phyloP scores from a whole-genome alignment of 2,329 filamentous ascomycete species.

The Rhinocladiella mackenziei region DNA sequence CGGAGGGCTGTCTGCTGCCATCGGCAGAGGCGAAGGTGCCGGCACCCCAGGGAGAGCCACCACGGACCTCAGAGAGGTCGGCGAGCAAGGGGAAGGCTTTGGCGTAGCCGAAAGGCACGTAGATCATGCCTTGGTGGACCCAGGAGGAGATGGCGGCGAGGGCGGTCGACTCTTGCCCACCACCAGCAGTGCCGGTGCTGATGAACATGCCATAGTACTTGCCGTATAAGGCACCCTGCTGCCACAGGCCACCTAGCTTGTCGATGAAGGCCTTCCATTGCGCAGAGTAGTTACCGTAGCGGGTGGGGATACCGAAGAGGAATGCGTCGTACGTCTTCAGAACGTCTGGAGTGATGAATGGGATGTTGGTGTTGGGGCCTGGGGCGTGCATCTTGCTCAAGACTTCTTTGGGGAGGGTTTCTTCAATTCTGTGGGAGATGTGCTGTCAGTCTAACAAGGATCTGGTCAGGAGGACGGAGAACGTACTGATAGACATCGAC shows the following conservation, averaged over 20 bases:
- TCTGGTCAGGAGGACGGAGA: background rate
- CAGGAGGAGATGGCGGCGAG: slow-evolving; percentile 79
- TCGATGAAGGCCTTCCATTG: slow-evolving; percentile 92
- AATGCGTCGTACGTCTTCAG: slow-evolving; percentile 80
- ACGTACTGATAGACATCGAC: slow-evolving; percentile 77
- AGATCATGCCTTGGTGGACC: slow-evolving; percentile 90
- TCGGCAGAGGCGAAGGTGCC: slow-evolving; percentile 78
- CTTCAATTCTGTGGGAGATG: slow-evolving; percentile 57
- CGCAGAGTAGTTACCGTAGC: slow-evolving; percentile 94
- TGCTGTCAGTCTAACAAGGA: slow-evolving; percentile 17
- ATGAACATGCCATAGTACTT: slow-evolving; percentile 92
- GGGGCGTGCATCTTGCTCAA: slow-evolving; percentile 88
- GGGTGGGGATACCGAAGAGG: slow-evolving; percentile 90
- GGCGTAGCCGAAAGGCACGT: slow-evolving; percentile 91
- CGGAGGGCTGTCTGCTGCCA: slow-evolving; percentile 75
- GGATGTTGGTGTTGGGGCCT: slow-evolving; percentile 61
- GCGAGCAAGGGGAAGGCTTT: slow-evolving; percentile 66
- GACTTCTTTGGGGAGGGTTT: slow-evolving; percentile 82
- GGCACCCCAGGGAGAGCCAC: slow-evolving; percentile 87
- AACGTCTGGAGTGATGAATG: slow-evolving; percentile 56
- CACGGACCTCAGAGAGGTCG: slow-evolving; percentile 74
- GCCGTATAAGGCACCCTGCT: slow-evolving; percentile 69
- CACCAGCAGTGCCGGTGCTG: slow-evolving; percentile 76
- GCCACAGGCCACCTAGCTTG: slow-evolving; percentile 81
- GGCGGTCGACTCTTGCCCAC: slow-evolving; percentile 88